A percentile compares a stretch with the other conserved stretches of the same genome.
Conservation (phyloP, 768 basidiomycete genomes). For the Mycena haematopus region DNA sequence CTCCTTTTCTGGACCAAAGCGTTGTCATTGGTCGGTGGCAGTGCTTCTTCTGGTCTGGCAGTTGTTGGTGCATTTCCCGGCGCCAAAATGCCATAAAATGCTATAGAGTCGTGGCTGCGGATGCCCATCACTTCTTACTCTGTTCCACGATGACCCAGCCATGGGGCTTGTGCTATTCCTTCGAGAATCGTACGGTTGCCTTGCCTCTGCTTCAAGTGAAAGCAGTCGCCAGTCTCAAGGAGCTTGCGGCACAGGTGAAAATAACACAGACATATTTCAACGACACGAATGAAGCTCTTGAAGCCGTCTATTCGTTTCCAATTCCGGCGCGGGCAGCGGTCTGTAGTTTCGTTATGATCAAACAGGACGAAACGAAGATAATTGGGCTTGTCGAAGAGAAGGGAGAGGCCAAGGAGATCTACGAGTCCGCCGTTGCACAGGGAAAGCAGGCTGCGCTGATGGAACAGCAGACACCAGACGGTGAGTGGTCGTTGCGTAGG, state of each 20-base stretch:
- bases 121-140: neutral
- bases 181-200: neutral
- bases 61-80: too few species aligned
- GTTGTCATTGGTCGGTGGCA: too few species aligned
- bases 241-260: conserved; percentile 27
- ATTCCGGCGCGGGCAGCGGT: conserved; percentile 28
- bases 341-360: conserved; percentile 18
- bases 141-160: neutral
- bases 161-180: conserved; percentile 16
- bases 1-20: too few species aligned
- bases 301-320: conserved; percentile 27
- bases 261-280: conserved; percentile 28
- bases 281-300: conserved; percentile 8
- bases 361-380: conserved; percentile 26
- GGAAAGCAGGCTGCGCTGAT: conserved; percentile 22
- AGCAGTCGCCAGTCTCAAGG: conserved; percentile 23
- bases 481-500: conserved; percentile 1
- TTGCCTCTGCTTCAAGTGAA: conserved; percentile 22
- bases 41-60: too few species aligned
- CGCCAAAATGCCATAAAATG: too few species aligned
- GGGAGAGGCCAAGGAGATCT: conserved; percentile 23
- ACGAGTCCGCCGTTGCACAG: conserved; percentile 19
- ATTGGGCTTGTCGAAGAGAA: conserved; percentile 26
- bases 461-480: conserved; percentile 26
- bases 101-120: neutral